Evolutionary conservation across 2,329 filamentous ascomycete genomes (phyloP).

Genomic region (Lachnellula cervina): DNA sequence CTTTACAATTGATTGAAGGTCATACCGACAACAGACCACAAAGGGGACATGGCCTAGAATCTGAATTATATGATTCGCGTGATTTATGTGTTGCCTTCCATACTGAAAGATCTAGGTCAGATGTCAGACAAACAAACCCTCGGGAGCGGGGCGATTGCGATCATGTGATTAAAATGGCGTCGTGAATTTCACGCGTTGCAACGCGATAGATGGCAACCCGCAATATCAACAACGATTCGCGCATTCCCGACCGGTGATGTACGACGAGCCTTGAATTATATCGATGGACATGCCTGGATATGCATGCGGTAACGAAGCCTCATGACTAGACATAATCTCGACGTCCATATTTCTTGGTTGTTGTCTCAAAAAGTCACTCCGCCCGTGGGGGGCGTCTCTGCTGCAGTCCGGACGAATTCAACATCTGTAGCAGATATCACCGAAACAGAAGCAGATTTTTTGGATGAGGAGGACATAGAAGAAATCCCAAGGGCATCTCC

Average conservation of each 20-base stretch:
- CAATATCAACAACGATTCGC: not conserved
- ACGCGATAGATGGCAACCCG: not conserved
- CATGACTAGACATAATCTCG: slow-evolving; percentile 34
- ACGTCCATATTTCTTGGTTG: slow-evolving; percentile 32
- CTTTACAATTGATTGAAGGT: no score
- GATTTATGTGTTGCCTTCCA: no score
- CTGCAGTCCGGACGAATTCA: slow-evolving; percentile 3
- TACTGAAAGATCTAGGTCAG: no score
- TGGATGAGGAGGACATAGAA: slow-evolving; percentile 11
- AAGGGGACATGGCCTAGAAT: no score
- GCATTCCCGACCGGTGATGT: not conserved
- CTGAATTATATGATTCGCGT: no score
- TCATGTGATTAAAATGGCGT: no score
- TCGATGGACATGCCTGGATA: slow-evolving; percentile 22
- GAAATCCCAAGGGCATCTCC: slow-evolving; percentile 5
- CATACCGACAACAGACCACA: no score
- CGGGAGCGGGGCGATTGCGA: no score
- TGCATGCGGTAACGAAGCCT: slow-evolving; percentile 19
- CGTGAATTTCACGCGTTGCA: not conserved
- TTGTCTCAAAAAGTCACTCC: slow-evolving; percentile 26
- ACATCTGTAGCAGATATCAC: slow-evolving; percentile 4
- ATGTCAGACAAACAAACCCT: no score
- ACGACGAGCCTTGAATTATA: slow-evolving; percentile 4
- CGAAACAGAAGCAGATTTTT: not conserved
- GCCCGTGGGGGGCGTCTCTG: slow-evolving; percentile 14